A percentile compares a stretch with the other conserved stretches of the same genome.
Evolutionary conservation across 768 basidiomycete species (phyloP).

Genomic region (Lepiota venenata): DNA sequence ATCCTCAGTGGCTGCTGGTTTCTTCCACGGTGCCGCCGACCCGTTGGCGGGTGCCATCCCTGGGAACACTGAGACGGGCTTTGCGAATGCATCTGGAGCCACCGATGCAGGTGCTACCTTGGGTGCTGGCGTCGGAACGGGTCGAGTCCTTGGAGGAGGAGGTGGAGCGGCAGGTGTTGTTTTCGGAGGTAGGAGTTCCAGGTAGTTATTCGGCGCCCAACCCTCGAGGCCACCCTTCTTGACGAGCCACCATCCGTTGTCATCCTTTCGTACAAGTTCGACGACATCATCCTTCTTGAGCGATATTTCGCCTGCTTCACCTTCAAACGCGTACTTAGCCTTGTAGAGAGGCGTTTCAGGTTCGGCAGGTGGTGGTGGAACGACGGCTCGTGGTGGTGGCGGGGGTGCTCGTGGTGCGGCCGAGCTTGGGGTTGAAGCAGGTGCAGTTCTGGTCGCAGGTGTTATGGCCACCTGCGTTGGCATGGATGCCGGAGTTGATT

Average conservation of each 20-base stretch:
- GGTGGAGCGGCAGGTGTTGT: slow-evolving; percentile 63
- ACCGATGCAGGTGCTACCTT: slow-evolving; percentile 39
- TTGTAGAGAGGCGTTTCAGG: slow-evolving; percentile 76
- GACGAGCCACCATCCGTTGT: slow-evolving; percentile 98
- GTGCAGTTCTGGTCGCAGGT: slow-evolving; percentile 22
- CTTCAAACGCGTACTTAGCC: slow-evolving; percentile 89
- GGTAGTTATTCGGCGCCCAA: slow-evolving; percentile 94
- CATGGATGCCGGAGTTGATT: slow-evolving; percentile 31
- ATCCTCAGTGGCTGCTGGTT: slow-evolving; percentile 31
- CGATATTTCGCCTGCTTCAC: slow-evolving; percentile 89
- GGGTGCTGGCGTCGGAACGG: slow-evolving; percentile 35
- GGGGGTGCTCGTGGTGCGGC: slow-evolving; percentile 26
- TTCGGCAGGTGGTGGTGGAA: slow-evolving; percentile 53
- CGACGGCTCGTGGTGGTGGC: slow-evolving; percentile 32
- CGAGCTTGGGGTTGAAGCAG: slow-evolving; percentile 26
- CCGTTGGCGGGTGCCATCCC: slow-evolving; percentile 70
- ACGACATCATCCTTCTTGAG: slow-evolving; percentile 90
- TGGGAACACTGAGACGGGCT: slow-evolving; percentile 80
- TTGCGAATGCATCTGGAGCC: slow-evolving; percentile 59
- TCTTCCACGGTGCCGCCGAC: slow-evolving; percentile 74
- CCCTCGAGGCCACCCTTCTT: slow-evolving; percentile 81
- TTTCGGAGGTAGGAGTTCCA: slow-evolving; percentile 73
- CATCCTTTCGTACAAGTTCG: slow-evolving; percentile 88
- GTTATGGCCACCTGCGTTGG: slow-evolving; percentile 13
- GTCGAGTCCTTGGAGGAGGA: slow-evolving; percentile 62